phyloP scores from a whole-genome alignment of 306 rosid species.

The Begonia peltatifolia region DNA sequence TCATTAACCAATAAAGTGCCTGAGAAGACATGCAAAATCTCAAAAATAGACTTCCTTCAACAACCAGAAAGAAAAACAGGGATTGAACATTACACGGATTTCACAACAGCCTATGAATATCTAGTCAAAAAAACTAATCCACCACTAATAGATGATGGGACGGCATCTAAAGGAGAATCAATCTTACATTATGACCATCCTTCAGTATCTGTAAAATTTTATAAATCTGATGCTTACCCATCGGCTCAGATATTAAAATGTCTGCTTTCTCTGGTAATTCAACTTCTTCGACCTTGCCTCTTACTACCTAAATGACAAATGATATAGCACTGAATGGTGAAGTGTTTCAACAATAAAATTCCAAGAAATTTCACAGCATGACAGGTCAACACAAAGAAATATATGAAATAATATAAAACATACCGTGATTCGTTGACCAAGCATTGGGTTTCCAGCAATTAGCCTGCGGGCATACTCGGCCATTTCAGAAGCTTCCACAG shows the following conservation, averaged over 20 bases:
- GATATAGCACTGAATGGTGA: background rate
- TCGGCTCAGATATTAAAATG: conserved; percentile 91
- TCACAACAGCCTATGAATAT: conserved; percentile 2
- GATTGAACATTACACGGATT: background rate
- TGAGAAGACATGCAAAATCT: conserved; percentile 10
- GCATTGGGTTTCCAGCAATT: conserved; percentile 68
- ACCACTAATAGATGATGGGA: no score
- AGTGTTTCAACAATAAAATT: no score
- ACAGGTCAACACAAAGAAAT: no score
- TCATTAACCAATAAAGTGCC: conserved; percentile 86
- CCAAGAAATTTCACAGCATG: no score
- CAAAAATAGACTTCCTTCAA: conserved; percentile 3
- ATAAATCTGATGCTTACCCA: conserved; percentile 41
- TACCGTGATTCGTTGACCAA: conserved; percentile 80
- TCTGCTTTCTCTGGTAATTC: conserved; percentile 93
- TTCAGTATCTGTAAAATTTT: no score
- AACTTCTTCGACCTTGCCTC: conserved; percentile 87
- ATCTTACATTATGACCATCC: no score
- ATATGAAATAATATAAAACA: conserved; percentile 9
- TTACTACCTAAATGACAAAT: conserved; percentile 45
- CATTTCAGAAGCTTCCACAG: conserved; percentile 99
- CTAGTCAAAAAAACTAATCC: background rate
- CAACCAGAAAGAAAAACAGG: background rate
- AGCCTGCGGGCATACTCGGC: conserved; percentile 83
- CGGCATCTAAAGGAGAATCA: no score